Conservation (phyloP, 805 yeast genomes). For the Myxozyma monticola region DNA sequence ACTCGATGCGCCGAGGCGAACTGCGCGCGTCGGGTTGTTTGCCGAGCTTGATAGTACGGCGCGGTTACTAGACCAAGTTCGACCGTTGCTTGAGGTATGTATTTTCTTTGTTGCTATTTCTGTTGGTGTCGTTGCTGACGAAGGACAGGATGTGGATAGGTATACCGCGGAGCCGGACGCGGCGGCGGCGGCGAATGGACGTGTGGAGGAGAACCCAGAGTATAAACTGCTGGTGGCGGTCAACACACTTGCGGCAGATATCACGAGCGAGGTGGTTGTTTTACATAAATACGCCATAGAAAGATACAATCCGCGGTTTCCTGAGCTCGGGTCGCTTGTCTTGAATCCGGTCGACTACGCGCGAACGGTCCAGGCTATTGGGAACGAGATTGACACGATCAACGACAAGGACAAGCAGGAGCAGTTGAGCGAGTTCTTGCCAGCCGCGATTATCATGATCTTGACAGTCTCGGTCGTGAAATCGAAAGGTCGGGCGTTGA, state of each 20-base stretch:
- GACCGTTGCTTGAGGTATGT: constrained; percentile 15
- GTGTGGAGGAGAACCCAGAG: constrained; percentile 43
- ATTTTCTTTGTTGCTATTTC: background rate
- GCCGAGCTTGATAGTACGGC: constrained; percentile 22
- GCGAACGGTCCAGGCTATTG: constrained; percentile 50
- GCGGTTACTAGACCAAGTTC: constrained; percentile 13
- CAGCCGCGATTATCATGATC: constrained; percentile 68
- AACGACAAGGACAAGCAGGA: constrained; percentile 37
- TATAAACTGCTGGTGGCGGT: constrained; percentile 53
- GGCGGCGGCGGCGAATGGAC: constrained; percentile 30
- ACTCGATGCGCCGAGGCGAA: background rate
- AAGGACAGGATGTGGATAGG: constrained; percentile 16
- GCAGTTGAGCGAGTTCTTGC: constrained; percentile 46
- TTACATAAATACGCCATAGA: constrained; percentile 52
- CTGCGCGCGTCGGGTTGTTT: constrained; percentile 1
- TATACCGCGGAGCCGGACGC: constrained; percentile 30
- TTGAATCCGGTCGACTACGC: constrained; percentile 65
- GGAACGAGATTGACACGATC: constrained; percentile 46
- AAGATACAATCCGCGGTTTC: constrained; percentile 61
- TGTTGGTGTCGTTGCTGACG: background rate
- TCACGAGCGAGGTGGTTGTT: constrained; percentile 54
- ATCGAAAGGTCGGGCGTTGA: constrained; percentile 40
- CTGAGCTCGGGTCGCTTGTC: constrained; percentile 67
- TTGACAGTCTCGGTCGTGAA: constrained; percentile 72
- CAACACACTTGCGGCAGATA: constrained; percentile 55